These are phyloP conservation scores for Carex littledalei DNA, from an alignment of 176 grass and related monocot species.

Conservation along the genomic window DNA sequence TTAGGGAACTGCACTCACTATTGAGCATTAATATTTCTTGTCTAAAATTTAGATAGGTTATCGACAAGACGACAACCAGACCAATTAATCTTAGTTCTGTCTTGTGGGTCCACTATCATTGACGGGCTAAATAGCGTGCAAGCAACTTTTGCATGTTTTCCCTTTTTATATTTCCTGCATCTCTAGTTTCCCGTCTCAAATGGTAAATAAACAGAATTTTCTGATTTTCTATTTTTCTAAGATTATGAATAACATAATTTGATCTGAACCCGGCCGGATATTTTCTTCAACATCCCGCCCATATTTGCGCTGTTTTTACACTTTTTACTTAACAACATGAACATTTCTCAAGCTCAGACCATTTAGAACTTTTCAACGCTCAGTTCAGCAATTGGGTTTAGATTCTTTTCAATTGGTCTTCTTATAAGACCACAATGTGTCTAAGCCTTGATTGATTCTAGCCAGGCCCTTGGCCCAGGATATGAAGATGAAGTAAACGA, in stretches of 20 bases:
- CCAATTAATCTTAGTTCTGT: neutral
- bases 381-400: neutral
- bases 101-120: neutral
- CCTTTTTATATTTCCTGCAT: neutral
- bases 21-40: constrained; percentile 4
- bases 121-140: neutral
- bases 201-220: neutral
- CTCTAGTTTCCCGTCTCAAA: neutral
- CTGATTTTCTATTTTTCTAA: neutral
- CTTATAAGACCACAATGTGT: neutral
- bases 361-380: neutral
- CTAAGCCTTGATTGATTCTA: neutral
- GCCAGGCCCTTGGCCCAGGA: neutral
- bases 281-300: too few species aligned
- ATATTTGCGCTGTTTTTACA: too few species aligned
- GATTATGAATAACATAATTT: neutral
- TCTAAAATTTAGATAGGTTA: neutral
- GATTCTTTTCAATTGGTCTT: neutral
- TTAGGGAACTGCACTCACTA: neutral
- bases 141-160: neutral
- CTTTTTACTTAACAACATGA: too few species aligned
- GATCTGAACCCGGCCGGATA: too few species aligned
- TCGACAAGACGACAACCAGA: neutral
- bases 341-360: neutral
- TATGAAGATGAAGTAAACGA: too few species aligned